Conservation (phyloP, 2,329 filamentous ascomycete genomes). For the Ophiobolus disseminans region DNA sequence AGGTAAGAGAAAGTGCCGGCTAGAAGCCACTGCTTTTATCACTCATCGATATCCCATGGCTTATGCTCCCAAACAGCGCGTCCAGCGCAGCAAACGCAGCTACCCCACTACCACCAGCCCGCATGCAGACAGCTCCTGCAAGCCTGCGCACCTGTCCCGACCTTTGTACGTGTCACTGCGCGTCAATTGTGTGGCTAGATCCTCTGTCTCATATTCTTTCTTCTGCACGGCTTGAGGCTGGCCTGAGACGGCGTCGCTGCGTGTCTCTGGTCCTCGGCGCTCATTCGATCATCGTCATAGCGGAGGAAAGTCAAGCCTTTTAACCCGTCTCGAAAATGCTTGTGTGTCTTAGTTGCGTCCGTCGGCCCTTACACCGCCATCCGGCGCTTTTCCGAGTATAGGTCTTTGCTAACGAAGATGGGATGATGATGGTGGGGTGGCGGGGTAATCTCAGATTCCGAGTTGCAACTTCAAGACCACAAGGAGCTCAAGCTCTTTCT, state of each 20-base stretch:
- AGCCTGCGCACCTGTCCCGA: slow-evolving; percentile 3
- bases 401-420: slow-evolving; percentile 4
- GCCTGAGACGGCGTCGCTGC: slow-evolving; percentile 1
- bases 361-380: slow-evolving; percentile 12
- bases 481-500: not conserved
- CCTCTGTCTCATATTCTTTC: not conserved
- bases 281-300: slow-evolving; percentile 20
- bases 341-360: slow-evolving; percentile 14
- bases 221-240: slow-evolving; percentile 1
- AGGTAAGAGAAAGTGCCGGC: slow-evolving; percentile 1
- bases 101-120: slow-evolving; percentile 22
- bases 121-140: not conserved
- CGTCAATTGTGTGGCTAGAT: slow-evolving; percentile 6
- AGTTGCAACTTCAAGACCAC: not conserved
- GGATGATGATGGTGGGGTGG: not conserved
- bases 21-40: slow-evolving; percentile 5
- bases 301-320: slow-evolving; percentile 26
- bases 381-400: not conserved
- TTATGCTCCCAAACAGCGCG: no score
- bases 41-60: slow-evolving; percentile 1
- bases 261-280: slow-evolving; percentile 4
- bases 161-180: slow-evolving; percentile 12
- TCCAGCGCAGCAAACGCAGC: slow-evolving; percentile 8
- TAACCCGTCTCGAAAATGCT: slow-evolving; percentile 18
- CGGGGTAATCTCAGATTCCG: not conserved